phyloP scores from a whole-genome alignment of 2,329 filamentous ascomycete genomes.

The Calonectria leucothoes region DNA sequence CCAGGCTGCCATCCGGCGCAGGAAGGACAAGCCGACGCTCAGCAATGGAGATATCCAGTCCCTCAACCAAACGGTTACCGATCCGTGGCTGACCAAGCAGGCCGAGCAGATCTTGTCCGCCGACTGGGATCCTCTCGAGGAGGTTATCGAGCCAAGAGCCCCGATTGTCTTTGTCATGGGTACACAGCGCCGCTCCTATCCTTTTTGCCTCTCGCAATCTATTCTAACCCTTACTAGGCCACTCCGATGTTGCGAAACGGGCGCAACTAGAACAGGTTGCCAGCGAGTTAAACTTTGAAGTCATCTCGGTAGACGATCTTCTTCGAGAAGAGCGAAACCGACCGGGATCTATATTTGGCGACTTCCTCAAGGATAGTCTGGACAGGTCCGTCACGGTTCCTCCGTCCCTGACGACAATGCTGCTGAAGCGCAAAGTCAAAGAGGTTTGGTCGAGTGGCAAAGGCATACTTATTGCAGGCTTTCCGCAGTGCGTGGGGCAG shows the following conservation, averaged over 20 bases:
- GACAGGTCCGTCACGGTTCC: constrained; percentile 15
- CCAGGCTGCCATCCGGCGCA: constrained; percentile 15
- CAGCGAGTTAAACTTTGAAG: constrained; percentile 13
- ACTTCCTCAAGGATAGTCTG: constrained; percentile 17
- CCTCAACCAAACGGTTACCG: constrained; percentile 6
- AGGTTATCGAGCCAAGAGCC: background rate
- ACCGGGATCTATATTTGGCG: constrained; percentile 20
- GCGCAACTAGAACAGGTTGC: background rate
- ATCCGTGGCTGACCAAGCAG: constrained; percentile 20
- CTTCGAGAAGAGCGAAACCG: constrained; percentile 20
- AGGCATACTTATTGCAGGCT: constrained; percentile 20
- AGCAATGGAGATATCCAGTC: constrained; percentile 3
- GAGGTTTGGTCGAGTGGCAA: constrained; percentile 10
- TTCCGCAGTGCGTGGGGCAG: constrained; percentile 16
- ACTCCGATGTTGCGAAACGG: background rate
- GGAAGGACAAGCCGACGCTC: background rate
- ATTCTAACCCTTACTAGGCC: constrained; percentile 13
- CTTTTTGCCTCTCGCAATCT: background rate
- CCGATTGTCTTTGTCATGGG: constrained; percentile 26
- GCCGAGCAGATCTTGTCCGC: constrained; percentile 19
- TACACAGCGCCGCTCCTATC: no score
- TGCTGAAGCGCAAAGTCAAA: constrained; percentile 23
- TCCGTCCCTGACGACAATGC: constrained; percentile 12
- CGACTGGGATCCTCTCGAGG: constrained; percentile 21
- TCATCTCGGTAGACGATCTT: constrained; percentile 17